Evolutionary conservation across 768 basidiomycete species (phyloP).

Genomic region (Amanita rubescens): DNA sequence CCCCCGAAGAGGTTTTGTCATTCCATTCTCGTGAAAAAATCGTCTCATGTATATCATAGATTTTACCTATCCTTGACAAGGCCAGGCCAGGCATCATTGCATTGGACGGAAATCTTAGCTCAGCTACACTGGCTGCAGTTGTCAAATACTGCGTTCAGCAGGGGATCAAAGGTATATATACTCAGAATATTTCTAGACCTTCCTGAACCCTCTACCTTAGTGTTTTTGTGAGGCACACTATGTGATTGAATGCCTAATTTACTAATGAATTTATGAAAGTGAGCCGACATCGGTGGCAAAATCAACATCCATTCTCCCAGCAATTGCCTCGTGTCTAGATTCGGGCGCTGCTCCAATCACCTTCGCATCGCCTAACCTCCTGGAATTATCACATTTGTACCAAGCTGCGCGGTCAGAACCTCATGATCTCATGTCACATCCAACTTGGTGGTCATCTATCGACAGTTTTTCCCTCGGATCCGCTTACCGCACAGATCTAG

Average conservation of each 20-base stretch:
- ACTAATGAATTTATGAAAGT: conserved; percentile 29
- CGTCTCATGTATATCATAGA: conserved; percentile 27
- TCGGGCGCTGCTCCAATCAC: conserved; percentile 41
- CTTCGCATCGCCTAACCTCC: conserved; percentile 77
- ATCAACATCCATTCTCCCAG: conserved; percentile 60
- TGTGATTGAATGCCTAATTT: neutral
- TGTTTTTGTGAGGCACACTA: conserved; percentile 58
- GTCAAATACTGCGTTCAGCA: conserved; percentile 42
- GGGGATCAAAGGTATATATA: conserved; percentile 45
- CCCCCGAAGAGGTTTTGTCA: conserved; percentile 34
- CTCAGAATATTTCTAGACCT: neutral
- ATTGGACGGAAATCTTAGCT: conserved; percentile 69
- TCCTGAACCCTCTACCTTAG: conserved; percentile 27
- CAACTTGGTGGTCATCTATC: conserved; percentile 58
- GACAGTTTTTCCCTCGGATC: conserved; percentile 61
- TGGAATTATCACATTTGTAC: conserved; percentile 66
- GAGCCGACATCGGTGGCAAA: conserved; percentile 94
- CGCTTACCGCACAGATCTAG: conserved; percentile 59
- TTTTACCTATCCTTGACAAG: conserved; percentile 38
- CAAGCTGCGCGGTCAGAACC: conserved; percentile 37
- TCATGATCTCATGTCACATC: conserved; percentile 43
- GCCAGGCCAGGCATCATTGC: conserved; percentile 54
- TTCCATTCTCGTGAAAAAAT: neutral
- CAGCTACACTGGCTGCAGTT: conserved; percentile 42
- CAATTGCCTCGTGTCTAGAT: conserved; percentile 36